A percentile compares a stretch with the other conserved stretches of the same genome.
phyloP scores from a whole-genome alignment of 2,329 filamentous ascomycete genomes.

The Clarireedia sp. region DNA sequence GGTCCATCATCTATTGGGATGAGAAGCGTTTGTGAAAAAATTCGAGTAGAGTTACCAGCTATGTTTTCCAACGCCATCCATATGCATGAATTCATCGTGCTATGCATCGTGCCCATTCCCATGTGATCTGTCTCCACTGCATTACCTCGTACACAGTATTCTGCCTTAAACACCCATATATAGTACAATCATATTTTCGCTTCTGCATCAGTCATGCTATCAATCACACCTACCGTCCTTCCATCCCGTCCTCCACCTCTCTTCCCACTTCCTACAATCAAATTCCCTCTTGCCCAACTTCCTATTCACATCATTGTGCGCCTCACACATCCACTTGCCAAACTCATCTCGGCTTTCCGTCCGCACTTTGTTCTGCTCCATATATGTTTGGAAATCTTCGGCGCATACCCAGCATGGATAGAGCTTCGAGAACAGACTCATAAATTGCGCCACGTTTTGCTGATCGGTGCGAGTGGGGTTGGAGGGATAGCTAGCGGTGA shows the following conservation, averaged over 20 bases:
- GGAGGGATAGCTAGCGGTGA: constrained; percentile 79
- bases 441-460: constrained; percentile 67
- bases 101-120: too few relatives aligned
- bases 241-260: constrained; percentile 91
- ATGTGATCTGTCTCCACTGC: too few relatives aligned
- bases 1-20: too few relatives aligned
- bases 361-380: constrained; percentile 55
- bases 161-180: too few relatives aligned
- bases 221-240: constrained; percentile 52
- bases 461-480: constrained; percentile 62
- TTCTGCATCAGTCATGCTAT: neutral
- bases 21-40: too few relatives aligned
- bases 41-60: too few relatives aligned
- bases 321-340: constrained; percentile 74
- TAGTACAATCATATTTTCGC: neutral
- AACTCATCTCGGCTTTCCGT: constrained; percentile 59
- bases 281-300: constrained; percentile 89
- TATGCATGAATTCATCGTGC: too few relatives aligned
- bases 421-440: constrained; percentile 71
- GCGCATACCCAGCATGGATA: constrained; percentile 97
- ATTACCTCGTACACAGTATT: too few relatives aligned
- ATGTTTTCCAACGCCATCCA: too few relatives aligned
- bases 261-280: constrained; percentile 84
- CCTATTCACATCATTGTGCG: constrained; percentile 78
- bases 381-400: constrained; percentile 80